A percentile compares a stretch with the other conserved stretches of the same genome.
Evolutionary conservation across 441 rosid genomes (phyloP).

Genomic region (Arabidopsis hybrid): DNA sequence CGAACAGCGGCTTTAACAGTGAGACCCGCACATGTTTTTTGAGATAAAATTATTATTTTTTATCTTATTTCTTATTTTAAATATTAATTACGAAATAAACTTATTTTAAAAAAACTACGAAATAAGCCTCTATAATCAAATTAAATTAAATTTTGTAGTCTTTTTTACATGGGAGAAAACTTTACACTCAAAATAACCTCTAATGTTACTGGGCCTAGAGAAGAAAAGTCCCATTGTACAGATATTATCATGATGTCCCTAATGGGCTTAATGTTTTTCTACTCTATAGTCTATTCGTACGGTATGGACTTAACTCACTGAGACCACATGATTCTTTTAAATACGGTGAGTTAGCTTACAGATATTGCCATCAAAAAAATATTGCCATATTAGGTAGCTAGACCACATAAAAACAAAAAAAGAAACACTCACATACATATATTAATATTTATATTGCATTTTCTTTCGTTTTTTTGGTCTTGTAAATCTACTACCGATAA

Average conservation of each 20-base stretch:
- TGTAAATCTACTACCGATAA: background rate
- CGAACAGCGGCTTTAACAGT: background rate
- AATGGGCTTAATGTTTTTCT: slow-evolving; percentile 11
- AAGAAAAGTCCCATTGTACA: background rate
- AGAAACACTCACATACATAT: too few relatives aligned
- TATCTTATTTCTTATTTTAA: too few relatives aligned
- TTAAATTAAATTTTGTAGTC: background rate
- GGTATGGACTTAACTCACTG: background rate
- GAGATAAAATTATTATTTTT: too few relatives aligned
- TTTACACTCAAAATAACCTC: background rate
- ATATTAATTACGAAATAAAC: background rate
- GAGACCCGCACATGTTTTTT: background rate
- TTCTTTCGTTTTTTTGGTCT: too few relatives aligned
- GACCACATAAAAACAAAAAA: background rate
- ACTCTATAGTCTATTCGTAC: background rate
- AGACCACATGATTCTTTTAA: background rate
- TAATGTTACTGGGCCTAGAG: background rate
- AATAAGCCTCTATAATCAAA: background rate
- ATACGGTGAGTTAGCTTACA: background rate
- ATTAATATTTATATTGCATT: too few relatives aligned
- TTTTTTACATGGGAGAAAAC: background rate
- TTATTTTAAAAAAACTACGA: too few relatives aligned
- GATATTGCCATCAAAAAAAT: background rate
- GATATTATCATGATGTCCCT: background rate
- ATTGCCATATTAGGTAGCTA: background rate